Base-by-base conservation (phyloP, 2,329 filamentous ascomycete species). In the Thyridium curvatum region DNA sequence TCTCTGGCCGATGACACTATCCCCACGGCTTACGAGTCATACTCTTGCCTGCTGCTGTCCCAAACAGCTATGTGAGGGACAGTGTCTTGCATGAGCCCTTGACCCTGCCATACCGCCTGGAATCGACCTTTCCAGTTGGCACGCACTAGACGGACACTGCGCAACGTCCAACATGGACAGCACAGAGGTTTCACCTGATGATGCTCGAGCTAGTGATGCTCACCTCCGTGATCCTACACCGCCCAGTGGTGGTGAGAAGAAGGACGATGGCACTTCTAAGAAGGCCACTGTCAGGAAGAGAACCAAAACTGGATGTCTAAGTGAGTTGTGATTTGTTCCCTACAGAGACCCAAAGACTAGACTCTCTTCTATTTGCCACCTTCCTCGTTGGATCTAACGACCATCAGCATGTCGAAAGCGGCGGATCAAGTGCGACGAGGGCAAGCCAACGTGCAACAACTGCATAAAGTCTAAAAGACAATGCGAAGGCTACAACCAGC, bases 381-480 rank as follows among this genome's bases (percentile, higher is more conserved):
- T 35, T 42, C 18, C 34, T 35, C n/a, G n/a, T n/a, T 26, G 21
- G 21, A 26, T 26, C 38, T 52, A 35, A 41, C 35, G 34, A 41
- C 43, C 48, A 38, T 44, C 33, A 90, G 86, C 93, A 41, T 98
- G 93, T 64, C 84, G 93, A 46, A 91, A 86, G 64, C 83, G 93
- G 38, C 85, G 93, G 46, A 97, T 98, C 63, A 98, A 97, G 64
- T 98, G 93, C 61, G 93, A 93, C 45, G 93, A 97, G 60, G 86
- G 88, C 52, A 77, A 84, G 36, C 87, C 87, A 18, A 84, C 75
- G 18, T 93, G 87, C 62, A 80, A 74, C 53, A 94, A 94, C 55
- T 94, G 87, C 63, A 79, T 85, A 65, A 93, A 91, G 55, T 91
- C 86, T 14, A 91, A 90, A 61, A 76, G 87, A 12, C 71, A 80